phyloP scores from a whole-genome alignment of 306 rosid species.

The Vachellia pachyceras region DNA sequence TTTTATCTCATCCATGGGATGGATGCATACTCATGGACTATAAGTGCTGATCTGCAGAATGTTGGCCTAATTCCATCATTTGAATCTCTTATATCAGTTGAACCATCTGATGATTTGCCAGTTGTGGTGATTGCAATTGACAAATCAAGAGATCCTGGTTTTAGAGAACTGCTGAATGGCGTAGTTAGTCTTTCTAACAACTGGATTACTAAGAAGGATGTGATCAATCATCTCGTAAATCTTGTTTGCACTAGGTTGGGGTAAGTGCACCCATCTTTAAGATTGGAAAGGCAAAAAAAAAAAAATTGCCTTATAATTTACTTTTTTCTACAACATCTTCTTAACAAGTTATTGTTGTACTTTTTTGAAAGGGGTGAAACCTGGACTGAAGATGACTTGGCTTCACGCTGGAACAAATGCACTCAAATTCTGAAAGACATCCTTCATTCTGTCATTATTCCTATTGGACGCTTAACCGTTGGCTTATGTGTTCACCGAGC shows the following conservation, averaged over 20 bases:
- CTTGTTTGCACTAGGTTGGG: slow-evolving; percentile 58
- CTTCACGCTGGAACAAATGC: slow-evolving; percentile 67
- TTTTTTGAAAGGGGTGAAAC: slow-evolving; percentile 50
- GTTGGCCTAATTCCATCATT: slow-evolving; percentile 54
- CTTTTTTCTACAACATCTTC: slow-evolving; percentile 9
- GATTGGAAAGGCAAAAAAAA: neutral
- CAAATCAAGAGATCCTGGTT: slow-evolving; percentile 54
- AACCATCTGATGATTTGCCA: slow-evolving; percentile 48
- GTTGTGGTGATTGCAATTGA: slow-evolving; percentile 52
- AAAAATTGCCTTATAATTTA: neutral
- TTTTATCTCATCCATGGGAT: slow-evolving; percentile 63
- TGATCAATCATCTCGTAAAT: slow-evolving; percentile 50
- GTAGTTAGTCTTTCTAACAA: slow-evolving; percentile 47
- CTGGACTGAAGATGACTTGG: slow-evolving; percentile 46
- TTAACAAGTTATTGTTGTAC: slow-evolving; percentile 26
- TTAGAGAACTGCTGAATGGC: slow-evolving; percentile 52
- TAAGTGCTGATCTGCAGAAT: slow-evolving; percentile 54
- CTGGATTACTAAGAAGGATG: slow-evolving; percentile 44
- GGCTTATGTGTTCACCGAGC: slow-evolving; percentile 98
- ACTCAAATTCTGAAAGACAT: slow-evolving; percentile 63
- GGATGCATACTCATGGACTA: slow-evolving; percentile 61
- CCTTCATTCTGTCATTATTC: slow-evolving; percentile 76
- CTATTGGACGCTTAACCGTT: slow-evolving; percentile 80
- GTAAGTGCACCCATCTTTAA: slow-evolving; percentile 40
- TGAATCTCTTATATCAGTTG: slow-evolving; percentile 53